Base-by-base conservation (phyloP, 2,329 filamentous ascomycete species). In the Venturia aucupariae region DNA sequence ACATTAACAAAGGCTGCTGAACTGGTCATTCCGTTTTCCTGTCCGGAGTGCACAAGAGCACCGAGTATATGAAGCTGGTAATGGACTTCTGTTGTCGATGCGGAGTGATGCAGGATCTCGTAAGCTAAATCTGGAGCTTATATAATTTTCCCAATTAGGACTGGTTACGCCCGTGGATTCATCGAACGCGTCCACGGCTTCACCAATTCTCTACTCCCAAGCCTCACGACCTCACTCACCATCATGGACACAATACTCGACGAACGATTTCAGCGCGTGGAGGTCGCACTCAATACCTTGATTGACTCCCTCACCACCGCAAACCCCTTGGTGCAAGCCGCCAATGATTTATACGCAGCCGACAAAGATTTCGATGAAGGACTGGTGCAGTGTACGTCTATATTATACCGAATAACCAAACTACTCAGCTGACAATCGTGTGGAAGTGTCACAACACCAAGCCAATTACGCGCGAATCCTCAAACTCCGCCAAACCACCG, bases 281-380 rank as follows among this genome's bases (percentile, higher is more conserved):
- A 81, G 65, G 72, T 73, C 62, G 78, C 78, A 5, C 79, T 95
- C 24, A 82, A 83, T 15, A 85, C 79, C 35, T 80, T 95, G 41
- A 87, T 92, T 69, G 89, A 92, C 73, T 92, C 90, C 0, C 88
- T 95, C 67, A 82, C 89, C 6, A 89, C 90, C 68, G 93, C 92
- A 76, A 90, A 92, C 70, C 90, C 90, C 0, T 90, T 88, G 7
- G 78, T 84, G 4, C 75, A 80, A 42, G 84, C 87, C 32, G 89
- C 88, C 6, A 79, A 84, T 65, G 88, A 92, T 67, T 84, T 95
- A 11, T 79, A 89, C 22, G 79, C 81, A 8, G 90, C 90, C 30
- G 89, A 95, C 72, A 79, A 81, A 51, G 84, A 87, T 66, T 81
- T 95, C 55, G 82, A 79, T 69, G 78, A 81, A 67, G 85, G 88